Conservation (phyloP, 2,329 filamentous ascomycete genomes). For the Fusarium sarcochroum region DNA sequence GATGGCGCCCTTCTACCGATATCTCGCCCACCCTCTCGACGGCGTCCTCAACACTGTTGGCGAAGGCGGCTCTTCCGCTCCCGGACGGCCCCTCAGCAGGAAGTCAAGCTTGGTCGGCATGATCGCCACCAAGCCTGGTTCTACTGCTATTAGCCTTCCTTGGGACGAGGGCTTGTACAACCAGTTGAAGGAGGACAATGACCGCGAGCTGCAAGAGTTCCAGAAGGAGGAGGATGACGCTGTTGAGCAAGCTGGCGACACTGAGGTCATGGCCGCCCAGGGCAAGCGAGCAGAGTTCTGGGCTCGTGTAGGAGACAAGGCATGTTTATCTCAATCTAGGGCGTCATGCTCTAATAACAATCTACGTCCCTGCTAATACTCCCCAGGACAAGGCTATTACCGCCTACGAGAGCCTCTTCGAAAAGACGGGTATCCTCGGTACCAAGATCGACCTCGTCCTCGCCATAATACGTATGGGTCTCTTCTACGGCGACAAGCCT, state of each 20-base stretch:
- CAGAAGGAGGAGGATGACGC: slow-evolving; percentile 95
- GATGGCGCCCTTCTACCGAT: slow-evolving; percentile 90
- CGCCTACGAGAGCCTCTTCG: slow-evolving; percentile 91
- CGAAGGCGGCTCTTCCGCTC: slow-evolving; percentile 68
- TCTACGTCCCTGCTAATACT: slow-evolving; percentile 32
- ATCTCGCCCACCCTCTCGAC: slow-evolving; percentile 84
- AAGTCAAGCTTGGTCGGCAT: slow-evolving; percentile 81
- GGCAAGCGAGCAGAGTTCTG: slow-evolving; percentile 97
- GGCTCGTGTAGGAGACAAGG: slow-evolving; percentile 96
- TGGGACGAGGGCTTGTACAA: slow-evolving; percentile 95
- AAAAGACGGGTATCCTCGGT: slow-evolving; percentile 96
- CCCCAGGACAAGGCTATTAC: slow-evolving; percentile 91
- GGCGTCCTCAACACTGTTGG: slow-evolving; percentile 84
- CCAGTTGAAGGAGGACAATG: slow-evolving; percentile 81
- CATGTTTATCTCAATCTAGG: slow-evolving; percentile 55
- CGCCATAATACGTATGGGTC: slow-evolving; percentile 92
- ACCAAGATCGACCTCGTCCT: slow-evolving; percentile 98
- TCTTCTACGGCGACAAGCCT: slow-evolving; percentile 95
- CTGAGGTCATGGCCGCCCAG: slow-evolving; percentile 90
- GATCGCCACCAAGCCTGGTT: slow-evolving; percentile 78
- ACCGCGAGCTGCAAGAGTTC: slow-evolving; percentile 80
- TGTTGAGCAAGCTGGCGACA: slow-evolving; percentile 95
- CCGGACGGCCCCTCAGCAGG: slow-evolving; percentile 72
- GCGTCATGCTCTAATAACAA: background rate
- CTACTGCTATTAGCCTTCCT: slow-evolving; percentile 76